These are phyloP conservation scores for Mycena maculata DNA, from an alignment of 768 basidiomycete species.

Conservation along the genomic window DNA sequence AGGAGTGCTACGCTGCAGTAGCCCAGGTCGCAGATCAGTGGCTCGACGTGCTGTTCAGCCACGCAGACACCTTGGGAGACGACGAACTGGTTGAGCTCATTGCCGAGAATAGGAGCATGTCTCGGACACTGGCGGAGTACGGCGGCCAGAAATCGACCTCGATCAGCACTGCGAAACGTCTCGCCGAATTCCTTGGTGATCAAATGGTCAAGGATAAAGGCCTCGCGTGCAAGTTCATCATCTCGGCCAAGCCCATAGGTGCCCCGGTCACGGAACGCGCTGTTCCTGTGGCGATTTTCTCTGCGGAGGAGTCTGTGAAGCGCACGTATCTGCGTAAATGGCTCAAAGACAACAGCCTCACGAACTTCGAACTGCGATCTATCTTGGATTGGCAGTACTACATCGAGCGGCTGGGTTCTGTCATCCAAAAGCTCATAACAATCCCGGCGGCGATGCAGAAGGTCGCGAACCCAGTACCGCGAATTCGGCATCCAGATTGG, in stretches of 20 bases:
- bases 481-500: conserved; percentile 98
- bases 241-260: conserved; percentile 91
- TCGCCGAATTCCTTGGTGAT: conserved; percentile 96
- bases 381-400: conserved; percentile 99
- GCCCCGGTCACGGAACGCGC: conserved; percentile 98
- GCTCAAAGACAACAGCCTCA: conserved; percentile 92
- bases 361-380: conserved; percentile 89
- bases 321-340: conserved; percentile 92
- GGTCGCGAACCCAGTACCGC: conserved; percentile 94
- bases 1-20: conserved; percentile 96
- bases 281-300: conserved; percentile 97
- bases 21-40: conserved; percentile 95
- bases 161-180: conserved; percentile 93
- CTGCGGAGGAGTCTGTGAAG: conserved; percentile 93
- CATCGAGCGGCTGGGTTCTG: conserved; percentile 96
- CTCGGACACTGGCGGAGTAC: conserved; percentile 95
- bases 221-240: conserved; percentile 98
- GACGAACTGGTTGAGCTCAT: conserved; percentile 97
- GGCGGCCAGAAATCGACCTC: conserved; percentile 97
- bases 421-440: conserved; percentile 98
- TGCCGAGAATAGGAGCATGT: conserved; percentile 98
- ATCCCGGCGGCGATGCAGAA: conserved; percentile 99
- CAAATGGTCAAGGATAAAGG: conserved; percentile 99
- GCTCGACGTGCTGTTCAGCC: conserved; percentile 94
- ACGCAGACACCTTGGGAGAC: conserved; percentile 85